Base-by-base conservation (phyloP, 2,329 filamentous ascomycete species). In the Penicillium sp. region DNA sequence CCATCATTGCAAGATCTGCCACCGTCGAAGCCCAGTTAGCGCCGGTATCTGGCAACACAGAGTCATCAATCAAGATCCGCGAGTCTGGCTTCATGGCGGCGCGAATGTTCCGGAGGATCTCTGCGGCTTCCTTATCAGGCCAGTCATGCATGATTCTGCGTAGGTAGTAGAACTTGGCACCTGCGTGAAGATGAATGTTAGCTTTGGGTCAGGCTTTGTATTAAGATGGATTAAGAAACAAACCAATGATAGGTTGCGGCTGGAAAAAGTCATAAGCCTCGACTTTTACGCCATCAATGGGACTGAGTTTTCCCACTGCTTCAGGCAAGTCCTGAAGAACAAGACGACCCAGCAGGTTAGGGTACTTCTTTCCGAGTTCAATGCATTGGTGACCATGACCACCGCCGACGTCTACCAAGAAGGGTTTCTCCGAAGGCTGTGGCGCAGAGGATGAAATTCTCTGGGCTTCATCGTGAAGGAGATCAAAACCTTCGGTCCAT, bases 381-480 rank as follows among this genome's bases (percentile, higher is more conserved):
- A 62, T 60, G n/a, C 68, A 68, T 43, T 75, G 71, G n/a, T 78
- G 72, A 0, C 76, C 76, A 8, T 66, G 63, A 1, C 70, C 71
- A 36, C 76, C 74, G 9, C 74, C 75, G 10, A 78, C 63, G 55
- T 79, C 74, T 2, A 79, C 74, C 42, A 76, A 67, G 27, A 77
- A 57, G 6, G 61, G 55, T 36, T 54, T 61, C 8, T 65, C 58
- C 3, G 23, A 54, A 19, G 56, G 11, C 23, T 59, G 41, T 10
- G 50, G 42, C 14, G 41, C 16, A n/a, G 23, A 35, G 1, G 45
- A 47, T 2, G 51, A 32, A 10, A 62, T 19, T 14, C 51, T 57
- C 16, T 49, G 40, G 7, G 53, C 55, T 44, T 67, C 63, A 4
- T 42, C 39, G 2, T 64, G 51, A 29, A 67, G 44, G 6, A 60